A percentile compares a stretch with the other conserved stretches of the same genome.
Conservation (phyloP, 495 filamentous ascomycete genomes). For the Daldinia bambusicola region DNA sequence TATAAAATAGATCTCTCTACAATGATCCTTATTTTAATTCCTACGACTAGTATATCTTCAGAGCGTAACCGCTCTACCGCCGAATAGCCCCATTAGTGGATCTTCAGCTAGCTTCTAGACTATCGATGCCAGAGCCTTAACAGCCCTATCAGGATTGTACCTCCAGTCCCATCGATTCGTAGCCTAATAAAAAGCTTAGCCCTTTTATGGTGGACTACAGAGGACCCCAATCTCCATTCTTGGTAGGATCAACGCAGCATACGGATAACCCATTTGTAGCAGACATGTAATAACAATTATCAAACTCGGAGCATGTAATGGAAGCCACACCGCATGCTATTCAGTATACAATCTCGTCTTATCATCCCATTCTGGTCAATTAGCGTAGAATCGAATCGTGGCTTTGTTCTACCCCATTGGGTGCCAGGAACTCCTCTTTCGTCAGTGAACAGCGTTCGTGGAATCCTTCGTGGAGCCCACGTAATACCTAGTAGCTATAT, state of each 20-base stretch:
- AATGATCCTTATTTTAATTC: not conserved
- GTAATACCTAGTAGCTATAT: not conserved
- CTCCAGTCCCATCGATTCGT: constrained; percentile 12
- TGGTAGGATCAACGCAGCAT: constrained; percentile 21
- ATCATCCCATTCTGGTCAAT: constrained; percentile 2
- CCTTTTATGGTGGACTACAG: constrained; percentile 7
- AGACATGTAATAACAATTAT: not conserved
- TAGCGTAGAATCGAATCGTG: constrained; percentile 12
- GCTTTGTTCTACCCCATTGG: constrained; percentile 8
- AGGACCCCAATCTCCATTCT: constrained; percentile 35
- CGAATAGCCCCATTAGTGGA: not conserved
- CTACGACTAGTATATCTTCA: not conserved
- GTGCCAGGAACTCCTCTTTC: constrained; percentile 21
- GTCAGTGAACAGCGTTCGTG: constrained; percentile 15
- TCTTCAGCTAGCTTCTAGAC: constrained; percentile 1
- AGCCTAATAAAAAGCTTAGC: constrained; percentile 23
- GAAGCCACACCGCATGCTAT: not conserved
- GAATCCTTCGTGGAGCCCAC: constrained; percentile 14
- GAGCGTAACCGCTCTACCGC: not conserved
- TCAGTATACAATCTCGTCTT: not conserved
- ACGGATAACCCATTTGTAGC: not conserved
- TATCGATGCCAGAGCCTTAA: not conserved
- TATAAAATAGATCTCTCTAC: not conserved
- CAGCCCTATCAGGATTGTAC: constrained; percentile 13
- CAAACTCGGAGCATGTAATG: too few relatives aligned